Evolutionary conservation across 306 rosid genomes (phyloP), one percentile per base, ranked within the genome.

Genomic region (Castanopsis chinensis): DNA sequence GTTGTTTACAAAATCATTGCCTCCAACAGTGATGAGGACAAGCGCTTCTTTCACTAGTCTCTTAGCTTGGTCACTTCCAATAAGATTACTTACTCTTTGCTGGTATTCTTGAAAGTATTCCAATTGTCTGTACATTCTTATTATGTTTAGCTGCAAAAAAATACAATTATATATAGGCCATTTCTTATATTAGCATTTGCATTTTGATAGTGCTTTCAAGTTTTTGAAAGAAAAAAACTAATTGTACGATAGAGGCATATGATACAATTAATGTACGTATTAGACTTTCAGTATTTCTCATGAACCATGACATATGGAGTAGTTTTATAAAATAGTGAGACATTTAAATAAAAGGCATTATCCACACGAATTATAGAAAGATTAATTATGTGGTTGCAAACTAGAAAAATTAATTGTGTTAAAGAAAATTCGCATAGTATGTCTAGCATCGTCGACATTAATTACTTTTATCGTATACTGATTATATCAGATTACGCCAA

Each of bases 1-100:
- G 81, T 92, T 90, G 89, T 90, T 92, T 0, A 92, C 97, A 28
- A 92, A 92, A 73, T 90, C 95, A 55, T 88, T 92, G 63, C 93
- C 93, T 37, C 92, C 91, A 1, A 87, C 91, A 3, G 87, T 85
- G 84, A 90, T 85, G 19, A 90, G 92, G 51, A 90, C 85, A 23
- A 90, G 83, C 12, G 93, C 90, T 77, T 79, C 79, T 60, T 82
- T 83, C 49, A 92, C 86, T 2, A 89, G 87, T 68, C 65, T 67
- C 70, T 55, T 85, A 7, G 90, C 54, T 9, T 55, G 59, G 0
- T 27, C 64, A 25, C 57, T 52, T 59, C 97, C 92, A n/a, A 89
- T 79, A 17, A 65, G 76, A 12, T 76, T 77, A 4, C 65, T 35
- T 73, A 86, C 81, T 79, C 92, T 76, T 69, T 61, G 52, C 60